These are phyloP conservation scores for Rhododendron mucronatum DNA, from an alignment of 148 eudicot species.

Conservation along the genomic window DNA sequence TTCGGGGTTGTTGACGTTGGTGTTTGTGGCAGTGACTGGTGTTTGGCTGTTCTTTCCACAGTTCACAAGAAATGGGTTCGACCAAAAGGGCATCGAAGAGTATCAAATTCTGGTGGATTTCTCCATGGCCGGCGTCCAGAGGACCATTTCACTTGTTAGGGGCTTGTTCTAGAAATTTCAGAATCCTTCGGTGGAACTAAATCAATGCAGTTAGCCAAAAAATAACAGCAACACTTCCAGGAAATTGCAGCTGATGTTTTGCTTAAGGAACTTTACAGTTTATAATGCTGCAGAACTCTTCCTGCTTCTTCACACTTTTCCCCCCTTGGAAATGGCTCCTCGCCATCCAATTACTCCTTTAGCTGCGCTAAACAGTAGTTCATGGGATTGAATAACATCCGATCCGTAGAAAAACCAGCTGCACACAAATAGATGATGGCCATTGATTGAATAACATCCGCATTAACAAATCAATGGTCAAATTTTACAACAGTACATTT, in stretches of 20 bases:
- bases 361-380: background rate
- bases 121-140: conserved; percentile 1
- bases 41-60: conserved; percentile 56
- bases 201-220: background rate
- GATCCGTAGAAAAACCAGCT: background rate
- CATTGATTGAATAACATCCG: background rate
- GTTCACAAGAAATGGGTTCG: conserved; percentile 34
- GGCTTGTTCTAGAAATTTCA: background rate
- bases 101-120: conserved; percentile 25
- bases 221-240: background rate
- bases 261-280: background rate
- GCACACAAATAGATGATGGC: background rate
- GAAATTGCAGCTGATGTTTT: background rate
- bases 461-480: no score
- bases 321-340: background rate
- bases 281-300: background rate
- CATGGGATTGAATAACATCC: background rate
- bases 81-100: conserved; percentile 31
- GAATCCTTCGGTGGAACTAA: conserved; percentile 2
- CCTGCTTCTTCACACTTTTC: background rate
- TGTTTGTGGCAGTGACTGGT: conserved; percentile 40
- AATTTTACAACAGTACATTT: background rate
- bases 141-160: background rate
- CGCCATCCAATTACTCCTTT: background rate
- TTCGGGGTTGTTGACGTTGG: conserved; percentile 39